Conservation (phyloP, 2,329 filamentous ascomycete species). For the Trichoderma gracile region DNA sequence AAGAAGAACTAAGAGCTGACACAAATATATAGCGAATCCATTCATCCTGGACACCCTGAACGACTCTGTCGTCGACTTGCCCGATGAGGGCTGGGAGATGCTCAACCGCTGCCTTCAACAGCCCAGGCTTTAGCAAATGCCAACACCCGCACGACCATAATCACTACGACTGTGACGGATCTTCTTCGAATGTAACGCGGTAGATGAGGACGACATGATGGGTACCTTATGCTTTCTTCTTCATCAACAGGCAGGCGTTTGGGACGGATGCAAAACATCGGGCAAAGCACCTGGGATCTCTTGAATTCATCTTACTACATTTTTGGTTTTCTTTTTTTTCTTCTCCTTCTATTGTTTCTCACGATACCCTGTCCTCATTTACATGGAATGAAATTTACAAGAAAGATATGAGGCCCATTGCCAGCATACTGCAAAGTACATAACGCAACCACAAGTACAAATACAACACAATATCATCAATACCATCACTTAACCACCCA, state of each 20-base stretch:
- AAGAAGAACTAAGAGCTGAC: not conserved
- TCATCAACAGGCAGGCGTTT: slow-evolving; percentile 11
- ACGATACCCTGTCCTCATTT: slow-evolving; percentile 22
- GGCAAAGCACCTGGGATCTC: slow-evolving; percentile 1
- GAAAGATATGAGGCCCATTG: slow-evolving; percentile 13
- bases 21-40: slow-evolving; percentile 37
- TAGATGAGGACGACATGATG: slow-evolving; percentile 12
- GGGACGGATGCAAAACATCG: not conserved
- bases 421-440: not conserved
- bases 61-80: slow-evolving; percentile 41
- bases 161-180: not conserved
- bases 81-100: slow-evolving; percentile 40
- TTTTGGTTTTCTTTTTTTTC: not conserved
- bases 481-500: not conserved
- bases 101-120: slow-evolving; percentile 37
- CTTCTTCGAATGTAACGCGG: not conserved
- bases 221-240: too few species aligned
- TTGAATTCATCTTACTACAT: not conserved
- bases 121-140: not conserved
- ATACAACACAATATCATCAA: not conserved
- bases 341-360: not conserved
- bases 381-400: slow-evolving; percentile 3
- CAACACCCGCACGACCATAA: not conserved
- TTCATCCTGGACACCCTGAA: slow-evolving; percentile 47
- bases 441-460: not conserved